A percentile compares a stretch with the other conserved stretches of the same genome.
phyloP scores from a whole-genome alignment of 2,329 filamentous ascomycete species.

The Alternaria solani region DNA sequence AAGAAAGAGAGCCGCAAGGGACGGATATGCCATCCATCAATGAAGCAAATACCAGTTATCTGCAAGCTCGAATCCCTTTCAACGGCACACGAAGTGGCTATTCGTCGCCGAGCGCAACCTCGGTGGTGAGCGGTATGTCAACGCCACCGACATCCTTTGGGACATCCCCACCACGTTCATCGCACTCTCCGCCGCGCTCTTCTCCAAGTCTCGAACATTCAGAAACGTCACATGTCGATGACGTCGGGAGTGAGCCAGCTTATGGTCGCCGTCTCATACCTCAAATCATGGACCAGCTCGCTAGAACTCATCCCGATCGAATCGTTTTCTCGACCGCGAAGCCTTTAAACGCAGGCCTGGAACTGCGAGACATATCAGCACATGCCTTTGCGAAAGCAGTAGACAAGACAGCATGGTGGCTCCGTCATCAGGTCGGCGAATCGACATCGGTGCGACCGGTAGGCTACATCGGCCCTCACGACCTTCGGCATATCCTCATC shows the following conservation, averaged over 20 bases:
- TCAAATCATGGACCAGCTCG: slow-evolving; percentile 32
- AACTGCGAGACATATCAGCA: slow-evolving; percentile 37
- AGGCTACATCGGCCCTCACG: slow-evolving; percentile 42
- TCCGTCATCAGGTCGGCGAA: slow-evolving; percentile 34
- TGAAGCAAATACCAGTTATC: slow-evolving; percentile 7
- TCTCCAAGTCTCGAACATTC: neutral
- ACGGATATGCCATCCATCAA: slow-evolving; percentile 11
- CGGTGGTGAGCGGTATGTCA: slow-evolving; percentile 6
- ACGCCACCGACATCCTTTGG: slow-evolving; percentile 6
- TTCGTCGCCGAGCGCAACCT: slow-evolving; percentile 11
- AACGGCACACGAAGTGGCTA: slow-evolving; percentile 10
- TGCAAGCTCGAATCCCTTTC: slow-evolving; percentile 9
- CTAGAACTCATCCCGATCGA: slow-evolving; percentile 26
- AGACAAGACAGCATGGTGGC: slow-evolving; percentile 44
- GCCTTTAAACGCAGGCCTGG: slow-evolving; percentile 8
- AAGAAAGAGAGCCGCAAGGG: slow-evolving; percentile 20
- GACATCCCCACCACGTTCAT: neutral
- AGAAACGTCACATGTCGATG: neutral
- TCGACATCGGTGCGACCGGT: slow-evolving; percentile 28
- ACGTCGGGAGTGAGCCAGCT: neutral
- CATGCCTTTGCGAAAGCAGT: slow-evolving; percentile 42
- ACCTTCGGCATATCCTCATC: slow-evolving; percentile 50
- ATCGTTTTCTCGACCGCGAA: slow-evolving; percentile 27
- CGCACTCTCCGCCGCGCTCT: neutral
- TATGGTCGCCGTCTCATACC: slow-evolving; percentile 34